Percentiles rank a stretch among this genome's conserved stretches.
Evolutionary conservation across 1,284 basidiomycete genomes (phyloP).

Genomic region (Apiotrichum brassicae): DNA sequence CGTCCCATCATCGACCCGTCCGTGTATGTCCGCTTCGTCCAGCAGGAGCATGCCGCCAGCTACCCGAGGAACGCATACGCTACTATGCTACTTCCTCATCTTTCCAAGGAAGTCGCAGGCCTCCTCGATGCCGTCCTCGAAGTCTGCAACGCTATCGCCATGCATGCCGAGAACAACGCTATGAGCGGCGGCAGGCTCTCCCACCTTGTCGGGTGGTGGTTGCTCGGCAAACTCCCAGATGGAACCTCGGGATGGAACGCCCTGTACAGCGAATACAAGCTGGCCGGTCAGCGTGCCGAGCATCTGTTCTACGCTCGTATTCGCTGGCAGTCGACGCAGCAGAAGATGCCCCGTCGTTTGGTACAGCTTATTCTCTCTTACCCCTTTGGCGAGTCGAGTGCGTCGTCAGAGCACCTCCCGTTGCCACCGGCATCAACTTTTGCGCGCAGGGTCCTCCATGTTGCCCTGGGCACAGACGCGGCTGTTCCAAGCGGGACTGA

Average conservation of each 20-base stretch:
- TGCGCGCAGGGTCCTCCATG: constrained; percentile 26
- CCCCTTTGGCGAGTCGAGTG: constrained; percentile 29
- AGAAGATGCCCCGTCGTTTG: constrained; percentile 31
- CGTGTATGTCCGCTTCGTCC: constrained; percentile 29
- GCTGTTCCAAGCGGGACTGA: constrained; percentile 14
- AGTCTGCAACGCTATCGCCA: constrained; percentile 28
- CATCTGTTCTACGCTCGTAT: constrained; percentile 41
- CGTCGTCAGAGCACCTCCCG: constrained; percentile 25
- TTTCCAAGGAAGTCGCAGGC: constrained; percentile 7
- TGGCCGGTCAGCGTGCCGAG: constrained; percentile 28
- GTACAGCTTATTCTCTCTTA: constrained; percentile 32
- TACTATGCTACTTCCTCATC: constrained; percentile 19
- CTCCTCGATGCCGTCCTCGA: constrained; percentile 35
- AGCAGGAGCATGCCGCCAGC: constrained; percentile 33
- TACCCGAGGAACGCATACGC: constrained; percentile 31
- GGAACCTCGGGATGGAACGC: constrained; percentile 20
- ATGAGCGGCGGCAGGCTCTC: constrained; percentile 29
- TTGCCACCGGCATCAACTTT: constrained; percentile 29
- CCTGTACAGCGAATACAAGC: constrained; percentile 33
- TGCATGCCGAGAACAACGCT: constrained; percentile 28
- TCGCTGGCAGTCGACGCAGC: constrained; percentile 30
- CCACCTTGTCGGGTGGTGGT: constrained; percentile 37
- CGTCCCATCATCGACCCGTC: constrained; percentile 12
- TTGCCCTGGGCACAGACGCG: constrained; percentile 19
- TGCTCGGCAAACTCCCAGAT: constrained; percentile 15